A percentile compares a stretch with the other conserved stretches of the same genome.
phyloP scores from a whole-genome alignment of 1,139 yeast genomes.

The Meyerozyma smithsonii region DNA sequence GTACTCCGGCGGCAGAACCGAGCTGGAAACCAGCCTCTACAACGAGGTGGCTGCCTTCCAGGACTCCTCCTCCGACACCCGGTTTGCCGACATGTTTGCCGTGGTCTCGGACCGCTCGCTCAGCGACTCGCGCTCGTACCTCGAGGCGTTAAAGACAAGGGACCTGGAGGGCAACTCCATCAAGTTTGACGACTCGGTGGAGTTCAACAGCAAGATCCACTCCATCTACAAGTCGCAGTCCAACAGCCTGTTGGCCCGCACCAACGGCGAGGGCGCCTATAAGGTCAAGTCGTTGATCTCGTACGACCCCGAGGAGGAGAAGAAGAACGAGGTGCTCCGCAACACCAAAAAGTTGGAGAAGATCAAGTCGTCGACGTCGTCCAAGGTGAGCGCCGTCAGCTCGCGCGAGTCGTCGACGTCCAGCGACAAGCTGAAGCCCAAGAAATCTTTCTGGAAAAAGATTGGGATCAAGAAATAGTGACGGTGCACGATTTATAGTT shows the following conservation, averaged over 20 bases:
- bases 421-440: slow-evolving; percentile 14
- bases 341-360: slow-evolving; percentile 13
- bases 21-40: neutral
- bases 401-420: slow-evolving; percentile 10
- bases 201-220: slow-evolving; percentile 26
- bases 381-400: slow-evolving; percentile 9
- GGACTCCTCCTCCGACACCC: slow-evolving; percentile 11
- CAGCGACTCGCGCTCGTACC: slow-evolving; percentile 21
- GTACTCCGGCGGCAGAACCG: neutral
- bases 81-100: slow-evolving; percentile 21
- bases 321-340: slow-evolving; percentile 20
- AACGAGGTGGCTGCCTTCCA: neutral
- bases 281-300: slow-evolving; percentile 38
- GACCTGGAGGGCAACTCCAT: slow-evolving; percentile 11
- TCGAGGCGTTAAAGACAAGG: slow-evolving; percentile 12
- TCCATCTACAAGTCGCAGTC: slow-evolving; percentile 28
- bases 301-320: slow-evolving; percentile 23
- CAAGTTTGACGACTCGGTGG: slow-evolving; percentile 15
- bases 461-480: slow-evolving; percentile 26
- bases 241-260: slow-evolving; percentile 1
- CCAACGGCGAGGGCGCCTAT: slow-evolving; percentile 21
- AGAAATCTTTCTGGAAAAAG: slow-evolving; percentile 29
- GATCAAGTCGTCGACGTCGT: slow-evolving; percentile 7
- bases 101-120: slow-evolving; percentile 28
- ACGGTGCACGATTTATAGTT: neutral